phyloP scores from a whole-genome alignment of 805 yeast species.

The Blastobotrys robertii region DNA sequence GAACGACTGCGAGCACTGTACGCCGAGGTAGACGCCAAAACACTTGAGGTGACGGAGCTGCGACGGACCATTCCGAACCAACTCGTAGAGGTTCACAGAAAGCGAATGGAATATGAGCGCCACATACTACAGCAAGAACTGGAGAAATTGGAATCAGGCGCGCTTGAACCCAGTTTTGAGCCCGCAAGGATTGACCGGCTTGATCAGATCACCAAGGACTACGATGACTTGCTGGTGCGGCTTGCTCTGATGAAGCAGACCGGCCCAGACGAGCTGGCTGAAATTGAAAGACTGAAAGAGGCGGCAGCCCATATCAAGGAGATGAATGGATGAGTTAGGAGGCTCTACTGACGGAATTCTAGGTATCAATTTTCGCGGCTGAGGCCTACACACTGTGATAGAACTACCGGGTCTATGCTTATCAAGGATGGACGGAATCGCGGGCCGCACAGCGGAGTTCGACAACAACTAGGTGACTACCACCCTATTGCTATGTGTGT shows the following conservation, averaged over 20 bases:
- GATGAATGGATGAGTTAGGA: not conserved
- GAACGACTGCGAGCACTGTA: slow-evolving; percentile 47
- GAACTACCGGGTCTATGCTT: no score
- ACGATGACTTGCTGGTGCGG: not conserved
- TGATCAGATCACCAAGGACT: not conserved
- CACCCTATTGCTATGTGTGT: no score
- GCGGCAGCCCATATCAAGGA: slow-evolving; percentile 1
- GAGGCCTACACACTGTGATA: no score
- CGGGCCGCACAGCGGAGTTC: no score
- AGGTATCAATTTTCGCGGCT: no score
- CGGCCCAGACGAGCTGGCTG: slow-evolving; percentile 3
- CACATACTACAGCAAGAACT: not conserved
- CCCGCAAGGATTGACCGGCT: not conserved
- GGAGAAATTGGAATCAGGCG: not conserved
- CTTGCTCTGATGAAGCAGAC: not conserved
- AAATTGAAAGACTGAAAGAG: slow-evolving; percentile 4
- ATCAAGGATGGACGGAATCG: no score
- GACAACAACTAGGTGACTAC: no score
- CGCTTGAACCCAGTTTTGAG: not conserved
- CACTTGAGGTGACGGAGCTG: slow-evolving; percentile 45
- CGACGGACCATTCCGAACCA: slow-evolving; percentile 32
- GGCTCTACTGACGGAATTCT: no score
- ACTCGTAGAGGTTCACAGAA: slow-evolving; percentile 26
- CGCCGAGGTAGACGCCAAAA: slow-evolving; percentile 51
- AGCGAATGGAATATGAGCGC: slow-evolving; percentile 21